Conservation (phyloP, 371 early-diverging fungal genomes). For the Chytridiales sp. region DNA sequence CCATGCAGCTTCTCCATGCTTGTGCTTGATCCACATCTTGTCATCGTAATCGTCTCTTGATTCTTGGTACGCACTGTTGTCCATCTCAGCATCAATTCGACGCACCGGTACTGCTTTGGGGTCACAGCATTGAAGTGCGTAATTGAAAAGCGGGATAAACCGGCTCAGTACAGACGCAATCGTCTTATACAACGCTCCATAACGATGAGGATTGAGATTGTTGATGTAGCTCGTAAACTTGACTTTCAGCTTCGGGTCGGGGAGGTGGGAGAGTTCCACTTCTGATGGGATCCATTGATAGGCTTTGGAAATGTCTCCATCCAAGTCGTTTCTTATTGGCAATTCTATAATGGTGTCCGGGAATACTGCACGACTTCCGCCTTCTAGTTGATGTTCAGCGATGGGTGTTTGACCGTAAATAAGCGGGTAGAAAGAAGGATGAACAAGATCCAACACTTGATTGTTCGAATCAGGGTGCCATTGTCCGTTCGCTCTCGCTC, state of each 20-base stretch:
- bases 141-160: conserved; percentile 39
- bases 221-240: conserved; percentile 34
- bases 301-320: conserved; percentile 12
- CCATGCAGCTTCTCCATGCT: conserved; percentile 4
- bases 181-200: conserved; percentile 12
- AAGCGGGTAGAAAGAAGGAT: conserved; percentile 61
- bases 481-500: not conserved
- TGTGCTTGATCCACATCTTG: not conserved
- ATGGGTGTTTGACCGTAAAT: conserved; percentile 19
- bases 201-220: conserved; percentile 30
- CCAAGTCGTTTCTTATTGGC: not conserved
- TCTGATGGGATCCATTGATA: conserved; percentile 41
- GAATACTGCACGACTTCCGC: not conserved
- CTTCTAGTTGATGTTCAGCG: not conserved
- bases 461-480: conserved; percentile 54
- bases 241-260: conserved; percentile 12
- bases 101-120: not conserved
- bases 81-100: conserved; percentile 4
- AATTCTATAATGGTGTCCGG: not conserved
- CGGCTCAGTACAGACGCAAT: conserved; percentile 16
- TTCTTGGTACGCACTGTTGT: conserved; percentile 1
- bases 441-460: conserved; percentile 60
- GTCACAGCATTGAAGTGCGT: not conserved
- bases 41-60: not conserved
- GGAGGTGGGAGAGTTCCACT: conserved; percentile 15